Evolutionary conservation across 2,329 filamentous ascomycete species (phyloP), one percentile per base, ranked within the genome.

Genomic region (Paraphaeosphaeria minitans): DNA sequence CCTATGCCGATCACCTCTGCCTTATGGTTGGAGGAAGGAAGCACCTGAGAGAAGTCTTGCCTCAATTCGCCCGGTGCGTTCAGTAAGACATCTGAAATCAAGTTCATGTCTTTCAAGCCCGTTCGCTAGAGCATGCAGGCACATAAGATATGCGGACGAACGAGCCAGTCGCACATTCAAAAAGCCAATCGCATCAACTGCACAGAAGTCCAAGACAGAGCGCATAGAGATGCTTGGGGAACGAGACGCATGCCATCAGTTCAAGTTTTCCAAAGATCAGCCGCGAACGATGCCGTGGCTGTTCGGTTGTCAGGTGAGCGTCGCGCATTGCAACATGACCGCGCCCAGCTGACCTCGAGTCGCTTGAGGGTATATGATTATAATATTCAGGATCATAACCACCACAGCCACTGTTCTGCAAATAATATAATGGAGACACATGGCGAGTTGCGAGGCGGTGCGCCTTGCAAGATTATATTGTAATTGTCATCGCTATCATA

Each of bases 271-370:
- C 19, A 4, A 21, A 19, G 10, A 19, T 22, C 24, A 33, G n/a
- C 22, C 41, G 39, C 21, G 27, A 19, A n/a, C 27, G 22, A 9
- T 45, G 22, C 43, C 27, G 19, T 3, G 39, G 37, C 6, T 22
- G n/a, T 35, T 53, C 7, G 12, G 29, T 22, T 19, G 29, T 53
- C 51, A 53, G 51, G 39, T 53, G 51, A 53, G 51, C 49, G 14
- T 39, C 45, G 41, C 45, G 51, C 49, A n/a, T 29, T 35, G 22
- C 41, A 35, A 35, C 29, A 29, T 53, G 51, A 53, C 41, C 47
- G 35, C 39, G 41, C 51, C 51, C 51, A 12, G 51, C 51, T 53
- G 51, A 53, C 51, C 24, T 6, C 24, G 24, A 27, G 24, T 27
- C 6, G 24, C 24, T 27, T n/a, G n/a, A 27, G 24, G 24, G 24